Evolutionary conservation across 2,329 filamentous ascomycete species (phyloP), one percentile per base, ranked within the genome.

Genomic region (Paraphoma sp.): DNA sequence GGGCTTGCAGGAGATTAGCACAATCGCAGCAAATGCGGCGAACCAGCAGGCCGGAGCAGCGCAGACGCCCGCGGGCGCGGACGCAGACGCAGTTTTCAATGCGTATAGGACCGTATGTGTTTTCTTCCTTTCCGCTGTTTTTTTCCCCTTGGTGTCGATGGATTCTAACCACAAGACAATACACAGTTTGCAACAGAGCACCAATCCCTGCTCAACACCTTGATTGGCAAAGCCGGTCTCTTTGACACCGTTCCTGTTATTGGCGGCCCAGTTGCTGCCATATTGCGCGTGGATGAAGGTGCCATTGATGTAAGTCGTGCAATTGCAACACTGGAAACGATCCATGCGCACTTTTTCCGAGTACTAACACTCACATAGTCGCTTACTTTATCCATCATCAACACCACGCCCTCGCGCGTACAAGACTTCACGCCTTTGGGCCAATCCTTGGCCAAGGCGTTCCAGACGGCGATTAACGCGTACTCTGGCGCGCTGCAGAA

Each of bases 1-100:
- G 2, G 63, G 59, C n/a, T 62, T 64, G 16, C 4, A 28, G 1
- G 61, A 65, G 11, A 62, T 65, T 41, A 45, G 62, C 2, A n/a
- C 38, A 12, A 62, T 48, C 7, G 51, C 40, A 36, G 57, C 59
- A 2, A 31, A 7, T 12, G 41, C 56, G 23, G 5, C 5, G 3
- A 23, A 6, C 42, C 62, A 14, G 3, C 31, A 0, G 56, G 2
- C 23, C 61, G 48, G 57, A 63, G 48, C 51, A 49, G 3, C 49
- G 45, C 41, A 1, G 28, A 9, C 46, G 46, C 4, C 53, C 3
- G 42, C 59, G 12, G 60, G 56, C n/a, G 43, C 33, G 1, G 10
- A 46, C 4, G 33, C 48, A 5, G 54, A 62, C 44, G 47, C 29
- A 7, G 56, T 64, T 47, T 60, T 57, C 18, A 30, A 62, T 1